Evolutionary conservation across 2,329 filamentous ascomycete species (phyloP), one percentile per base, ranked within the genome.

Genomic region (Penicillium expansum): DNA sequence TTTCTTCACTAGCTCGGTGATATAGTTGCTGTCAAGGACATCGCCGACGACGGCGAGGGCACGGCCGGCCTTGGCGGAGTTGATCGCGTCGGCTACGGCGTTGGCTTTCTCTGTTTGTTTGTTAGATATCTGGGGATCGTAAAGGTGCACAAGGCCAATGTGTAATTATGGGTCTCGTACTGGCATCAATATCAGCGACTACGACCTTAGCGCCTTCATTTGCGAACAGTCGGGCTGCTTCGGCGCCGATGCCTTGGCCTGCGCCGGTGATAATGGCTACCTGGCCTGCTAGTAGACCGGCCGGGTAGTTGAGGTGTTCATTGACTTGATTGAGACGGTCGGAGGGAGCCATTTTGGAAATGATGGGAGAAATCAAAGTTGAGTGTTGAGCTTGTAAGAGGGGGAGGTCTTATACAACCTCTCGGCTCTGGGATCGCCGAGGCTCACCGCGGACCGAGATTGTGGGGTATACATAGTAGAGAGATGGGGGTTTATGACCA

Each of bases 131-230:
- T n/a, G 13, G 29, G 29, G 0, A 9, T 3, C 4, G n/a, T 5
- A 20, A 29, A 30, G 6, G n/a, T 3, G 7, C 9, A 11, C 0
- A 4, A 33, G 33, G 2, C 16, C 27, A 30, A 9, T n/a, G 4
- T 43, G 18, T 22, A 22, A 47, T 22, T 35, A 4, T 37, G 38
- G 22, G 22, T 7, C 22, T 58, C 81, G 57, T 70, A 90, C 87
- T 77, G 35, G 75, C 83, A 74, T 96, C 92, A 59, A 96, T 91
- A 76, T 96, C 92, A 24, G 90, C 87, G 44, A 96, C 80, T 11
- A 96, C 80, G 0, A 96, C 91, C 71, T 88, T 91, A 16, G 91
- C 91, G 24, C 92, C 92, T 75, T 96, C 91, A 58, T 92, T 93
- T 13, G 90, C 91, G 68, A 96, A 95, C 3, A 95, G 77, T 10